Evolutionary conservation across 1,284 basidiomycete genomes (phyloP).

Genomic region (Gymnopus androsaceus): DNA sequence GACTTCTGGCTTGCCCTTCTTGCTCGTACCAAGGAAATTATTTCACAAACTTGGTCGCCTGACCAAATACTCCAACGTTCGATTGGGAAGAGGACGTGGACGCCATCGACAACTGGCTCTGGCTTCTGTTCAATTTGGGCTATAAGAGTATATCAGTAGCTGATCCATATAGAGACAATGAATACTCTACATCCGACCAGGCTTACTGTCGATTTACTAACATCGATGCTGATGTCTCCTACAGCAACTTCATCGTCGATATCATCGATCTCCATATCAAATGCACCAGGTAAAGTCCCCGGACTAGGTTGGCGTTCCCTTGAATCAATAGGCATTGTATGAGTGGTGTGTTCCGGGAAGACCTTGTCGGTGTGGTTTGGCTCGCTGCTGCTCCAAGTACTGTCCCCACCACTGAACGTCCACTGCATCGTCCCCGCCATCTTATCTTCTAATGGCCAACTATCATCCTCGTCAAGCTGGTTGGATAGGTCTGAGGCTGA

Average conservation of each 20-base stretch:
- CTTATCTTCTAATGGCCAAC: conserved; percentile 69
- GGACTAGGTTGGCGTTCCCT: conserved; percentile 16
- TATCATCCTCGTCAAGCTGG: conserved; percentile 54
- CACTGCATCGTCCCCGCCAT: conserved; percentile 54
- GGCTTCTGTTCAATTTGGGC: conserved; percentile 28
- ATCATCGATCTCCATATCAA: conserved; percentile 32
- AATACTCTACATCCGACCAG: conserved; percentile 44
- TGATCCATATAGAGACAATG: neutral
- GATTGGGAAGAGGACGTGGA: conserved; percentile 53
- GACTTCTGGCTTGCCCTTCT: conserved; percentile 72
- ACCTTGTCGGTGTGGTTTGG: conserved; percentile 51
- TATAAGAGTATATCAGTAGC: neutral
- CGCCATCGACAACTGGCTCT: conserved; percentile 56
- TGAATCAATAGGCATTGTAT: neutral
- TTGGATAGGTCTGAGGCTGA: conserved; percentile 33
- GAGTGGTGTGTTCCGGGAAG: conserved; percentile 7
- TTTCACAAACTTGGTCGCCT: conserved; percentile 67
- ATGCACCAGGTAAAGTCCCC: conserved; percentile 16
- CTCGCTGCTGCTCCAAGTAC: conserved; percentile 65
- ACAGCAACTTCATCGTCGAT: conserved; percentile 34
- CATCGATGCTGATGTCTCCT: conserved; percentile 41
- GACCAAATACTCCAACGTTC: conserved; percentile 62
- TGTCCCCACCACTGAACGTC: conserved; percentile 60
- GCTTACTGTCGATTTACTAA: conserved; percentile 40
- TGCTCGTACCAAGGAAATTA: conserved; percentile 63